Conservation (phyloP, 192 early-diverging fungal genomes). For the Podila clonocystis region DNA sequence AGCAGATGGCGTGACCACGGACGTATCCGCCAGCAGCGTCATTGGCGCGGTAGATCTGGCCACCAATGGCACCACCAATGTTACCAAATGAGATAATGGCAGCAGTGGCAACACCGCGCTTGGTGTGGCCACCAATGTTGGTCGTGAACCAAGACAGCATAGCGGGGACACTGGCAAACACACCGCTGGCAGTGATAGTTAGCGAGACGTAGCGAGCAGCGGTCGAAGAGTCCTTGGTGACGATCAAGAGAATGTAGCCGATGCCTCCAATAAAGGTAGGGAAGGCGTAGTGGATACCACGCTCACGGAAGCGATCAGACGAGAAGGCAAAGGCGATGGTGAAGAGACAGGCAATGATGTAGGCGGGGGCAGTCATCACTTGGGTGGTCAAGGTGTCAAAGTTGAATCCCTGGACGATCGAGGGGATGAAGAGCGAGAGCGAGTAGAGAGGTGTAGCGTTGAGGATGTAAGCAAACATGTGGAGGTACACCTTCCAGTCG, state of each 20-base stretch:
- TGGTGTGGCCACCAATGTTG: slow-evolving; percentile 77
- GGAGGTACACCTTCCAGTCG: slow-evolving; percentile 63
- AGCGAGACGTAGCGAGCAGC: slow-evolving; percentile 52
- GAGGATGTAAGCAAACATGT: slow-evolving; percentile 71
- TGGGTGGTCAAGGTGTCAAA: slow-evolving; percentile 57
- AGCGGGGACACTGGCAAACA: slow-evolving; percentile 64
- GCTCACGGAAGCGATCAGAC: slow-evolving; percentile 46
- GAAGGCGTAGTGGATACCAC: slow-evolving; percentile 55
- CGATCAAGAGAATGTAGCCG: slow-evolving; percentile 59
- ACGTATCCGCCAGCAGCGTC: slow-evolving; percentile 65
- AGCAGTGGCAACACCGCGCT: slow-evolving; percentile 75
- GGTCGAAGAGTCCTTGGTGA: slow-evolving; percentile 32
- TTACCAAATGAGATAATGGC: slow-evolving; percentile 76
- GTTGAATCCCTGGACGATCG: slow-evolving; percentile 75
- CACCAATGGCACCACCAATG: slow-evolving; percentile 77
- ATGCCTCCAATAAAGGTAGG: slow-evolving; percentile 53
- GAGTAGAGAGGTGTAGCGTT: slow-evolving; percentile 71
- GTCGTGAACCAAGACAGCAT: slow-evolving; percentile 74
- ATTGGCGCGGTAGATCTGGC: slow-evolving; percentile 74
- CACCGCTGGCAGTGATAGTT: slow-evolving; percentile 53
- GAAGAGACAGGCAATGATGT: slow-evolving; percentile 56
- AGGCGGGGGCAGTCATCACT: slow-evolving; percentile 62
- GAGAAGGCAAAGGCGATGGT: slow-evolving; percentile 33
- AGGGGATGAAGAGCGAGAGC: slow-evolving; percentile 75
- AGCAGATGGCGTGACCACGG: slow-evolving; percentile 57